Base-by-base conservation (phyloP, 2,329 filamentous ascomycete genomes). In the Ophiocordyceps polyrhachis-furcata region DNA sequence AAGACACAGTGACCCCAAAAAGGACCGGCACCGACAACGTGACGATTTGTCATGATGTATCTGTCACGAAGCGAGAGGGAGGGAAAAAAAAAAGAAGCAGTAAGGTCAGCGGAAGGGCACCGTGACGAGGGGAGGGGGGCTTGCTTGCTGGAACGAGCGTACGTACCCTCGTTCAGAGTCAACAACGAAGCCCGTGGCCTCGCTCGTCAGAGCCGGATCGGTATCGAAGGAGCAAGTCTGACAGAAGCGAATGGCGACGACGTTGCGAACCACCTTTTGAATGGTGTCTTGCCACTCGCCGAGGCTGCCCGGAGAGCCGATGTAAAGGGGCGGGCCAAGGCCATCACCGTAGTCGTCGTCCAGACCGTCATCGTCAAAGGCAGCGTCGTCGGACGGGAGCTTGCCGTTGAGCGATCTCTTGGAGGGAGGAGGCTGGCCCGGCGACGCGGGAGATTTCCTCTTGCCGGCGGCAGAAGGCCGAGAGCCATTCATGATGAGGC, bases 1-100 rank as follows among this genome's bases (percentile, higher is more conserved):
- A 98, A 98, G 53, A 98, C 88, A 59, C 84, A 88, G 65, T 93
- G 95, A 42, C 91, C 91, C 82, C 89, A 96, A 64, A 98, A 98
- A 1, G 91, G 91, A 1, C 91, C 91, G 1, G 91, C 75, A 51
- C 91, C 87, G 40, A 96, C 91, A 29, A 98, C 91, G 66, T 98
- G 91, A 47, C 84, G 76, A 60, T 91, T 91, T 12, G 84, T 91
- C 60, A 91, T 64, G 54, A 91, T 89, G 59, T 88, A 87, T 54
- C 72, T 73, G 49, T 42, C 9, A 19, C 43, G 29, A 11, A 38
- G 25, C 21, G 21, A 23, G 21, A 23, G 6, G 21, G 6, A 15
- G n/a, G n/a, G 14, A n/a, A 19, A 38, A 32, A 23, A 20, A 20
- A n/a, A n/a, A n/a, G n/a, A n/a, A n/a, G n/a, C n/a, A n/a, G 8